Evolutionary conservation across 176 grass and related monocot genomes (phyloP).

Genomic region (Luzula sylvatica): DNA sequence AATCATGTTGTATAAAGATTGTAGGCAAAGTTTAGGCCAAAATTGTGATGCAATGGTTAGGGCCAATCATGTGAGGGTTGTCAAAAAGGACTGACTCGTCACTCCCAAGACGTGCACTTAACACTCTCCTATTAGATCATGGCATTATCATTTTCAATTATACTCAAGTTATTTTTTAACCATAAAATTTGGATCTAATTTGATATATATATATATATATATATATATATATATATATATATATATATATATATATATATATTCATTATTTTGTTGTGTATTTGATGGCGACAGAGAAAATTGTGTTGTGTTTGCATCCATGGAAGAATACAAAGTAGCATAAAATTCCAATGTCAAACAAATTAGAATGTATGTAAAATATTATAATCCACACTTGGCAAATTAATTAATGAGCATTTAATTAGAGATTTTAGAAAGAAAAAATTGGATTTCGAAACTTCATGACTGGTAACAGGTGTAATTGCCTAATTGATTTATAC

Average conservation of each 20-base stretch:
- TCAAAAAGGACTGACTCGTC: constrained; percentile 21
- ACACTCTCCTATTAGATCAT: constrained; percentile 15
- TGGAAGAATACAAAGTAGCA: no score
- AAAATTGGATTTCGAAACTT: constrained; percentile 12
- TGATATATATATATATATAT: no score
- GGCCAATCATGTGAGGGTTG: constrained; percentile 15
- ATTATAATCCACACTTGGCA: neutral
- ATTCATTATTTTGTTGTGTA: no score
- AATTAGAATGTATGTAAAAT: neutral
- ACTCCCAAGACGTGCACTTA: constrained; percentile 28
- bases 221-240: no score
- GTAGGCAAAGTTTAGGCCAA: no score
- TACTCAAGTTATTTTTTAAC: no score
- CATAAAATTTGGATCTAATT: no score
- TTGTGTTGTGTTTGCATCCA: no score
- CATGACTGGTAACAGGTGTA: constrained; percentile 12
- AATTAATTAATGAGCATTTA: constrained; percentile 12
- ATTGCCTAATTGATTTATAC: constrained; percentile 9
- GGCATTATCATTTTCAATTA: no score
- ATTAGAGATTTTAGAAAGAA: constrained; percentile 5
- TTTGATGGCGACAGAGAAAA: no score
- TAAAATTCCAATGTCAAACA: neutral
- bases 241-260: no score
- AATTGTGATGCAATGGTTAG: constrained; percentile 8
- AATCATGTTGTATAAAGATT: no score